Percentiles rank a stretch among this genome's conserved stretches.
Conservation (phyloP, 2,329 filamentous ascomycete genomes). For the Aspergillus udagawae region DNA sequence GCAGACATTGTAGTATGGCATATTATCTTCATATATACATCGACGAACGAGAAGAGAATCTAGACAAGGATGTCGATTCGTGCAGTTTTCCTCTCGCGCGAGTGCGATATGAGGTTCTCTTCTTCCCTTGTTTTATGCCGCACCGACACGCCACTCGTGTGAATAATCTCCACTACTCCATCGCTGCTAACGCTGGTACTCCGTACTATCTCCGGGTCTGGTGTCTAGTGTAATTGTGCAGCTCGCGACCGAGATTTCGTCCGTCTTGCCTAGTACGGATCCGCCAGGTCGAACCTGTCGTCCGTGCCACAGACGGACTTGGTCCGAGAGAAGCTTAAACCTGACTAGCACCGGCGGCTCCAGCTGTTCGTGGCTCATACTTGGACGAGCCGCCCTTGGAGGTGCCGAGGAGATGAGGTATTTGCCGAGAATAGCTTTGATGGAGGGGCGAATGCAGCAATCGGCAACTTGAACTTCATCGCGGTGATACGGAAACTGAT, state of each 20-base stretch:
- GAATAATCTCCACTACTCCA: conserved; percentile 12
- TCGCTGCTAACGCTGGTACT: conserved; percentile 11
- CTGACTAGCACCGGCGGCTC: conserved; percentile 1
- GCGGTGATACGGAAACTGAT: no score
- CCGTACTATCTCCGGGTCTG: conserved; percentile 7
- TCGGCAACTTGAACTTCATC: no score
- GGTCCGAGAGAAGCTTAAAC: conserved; percentile 1
- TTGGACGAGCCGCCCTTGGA: no score
- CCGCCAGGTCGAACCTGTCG: conserved; percentile 18
- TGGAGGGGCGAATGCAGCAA: no score
- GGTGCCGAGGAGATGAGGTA: no score
- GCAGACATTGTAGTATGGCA: not conserved
- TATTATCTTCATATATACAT: no score
- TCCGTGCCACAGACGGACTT: conserved; percentile 5
- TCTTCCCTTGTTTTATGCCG: conserved; percentile 7
- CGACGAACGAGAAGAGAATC: not conserved
- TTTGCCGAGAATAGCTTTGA: no score
- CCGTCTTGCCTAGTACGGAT: conserved; percentile 13
- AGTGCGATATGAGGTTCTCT: no score
- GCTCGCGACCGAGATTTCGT: not conserved
- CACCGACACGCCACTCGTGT: conserved; percentile 18
- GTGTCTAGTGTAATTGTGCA: conserved; percentile 4
- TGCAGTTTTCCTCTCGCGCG: conserved; percentile 6
- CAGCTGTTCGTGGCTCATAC: no score
- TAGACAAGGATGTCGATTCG: no score